phyloP scores from a whole-genome alignment of 495 filamentous ascomycete genomes.

The Apodospora peruviana region DNA sequence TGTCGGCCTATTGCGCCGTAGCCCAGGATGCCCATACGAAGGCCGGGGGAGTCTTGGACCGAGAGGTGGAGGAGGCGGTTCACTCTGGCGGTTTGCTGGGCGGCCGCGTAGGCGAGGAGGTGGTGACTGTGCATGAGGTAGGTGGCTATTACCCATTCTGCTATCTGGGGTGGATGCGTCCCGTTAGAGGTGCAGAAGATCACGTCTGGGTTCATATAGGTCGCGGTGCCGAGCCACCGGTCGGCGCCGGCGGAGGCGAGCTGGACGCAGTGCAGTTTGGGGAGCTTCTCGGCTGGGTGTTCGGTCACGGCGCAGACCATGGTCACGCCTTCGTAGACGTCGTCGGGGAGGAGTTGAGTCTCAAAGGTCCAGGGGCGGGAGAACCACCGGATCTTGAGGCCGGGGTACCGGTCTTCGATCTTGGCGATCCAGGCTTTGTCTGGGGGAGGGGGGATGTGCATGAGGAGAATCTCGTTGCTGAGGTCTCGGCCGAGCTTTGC shows the following conservation, averaged over 20 bases:
- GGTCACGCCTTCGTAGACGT: constrained; percentile 24
- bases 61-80: not conserved
- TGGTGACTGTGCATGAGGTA: constrained; percentile 30
- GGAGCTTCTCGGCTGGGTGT: constrained; percentile 17
- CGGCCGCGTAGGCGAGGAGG: constrained; percentile 15
- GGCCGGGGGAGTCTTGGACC: constrained; percentile 24
- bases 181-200: constrained; percentile 30
- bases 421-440: constrained; percentile 20
- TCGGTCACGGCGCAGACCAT: constrained; percentile 15
- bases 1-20: constrained; percentile 58
- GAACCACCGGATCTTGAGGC: constrained; percentile 26
- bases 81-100: constrained; percentile 9
- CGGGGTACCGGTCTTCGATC: constrained; percentile 18
- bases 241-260: constrained; percentile 27
- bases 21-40: constrained; percentile 36
- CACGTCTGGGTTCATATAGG: constrained; percentile 22
- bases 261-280: constrained; percentile 28
- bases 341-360: constrained; percentile 1
- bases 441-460: constrained; percentile 8
- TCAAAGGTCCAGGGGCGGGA: not conserved
- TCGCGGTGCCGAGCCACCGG: constrained; percentile 20
- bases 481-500: constrained; percentile 1
- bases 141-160: constrained; percentile 40
- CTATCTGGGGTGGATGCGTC: constrained; percentile 31
- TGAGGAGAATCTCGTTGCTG: constrained; percentile 15